A percentile compares a stretch with the other conserved stretches of the same genome.
Evolutionary conservation across 192 early-diverging fungal species (phyloP).

Genomic region (Coemansia sp.): DNA sequence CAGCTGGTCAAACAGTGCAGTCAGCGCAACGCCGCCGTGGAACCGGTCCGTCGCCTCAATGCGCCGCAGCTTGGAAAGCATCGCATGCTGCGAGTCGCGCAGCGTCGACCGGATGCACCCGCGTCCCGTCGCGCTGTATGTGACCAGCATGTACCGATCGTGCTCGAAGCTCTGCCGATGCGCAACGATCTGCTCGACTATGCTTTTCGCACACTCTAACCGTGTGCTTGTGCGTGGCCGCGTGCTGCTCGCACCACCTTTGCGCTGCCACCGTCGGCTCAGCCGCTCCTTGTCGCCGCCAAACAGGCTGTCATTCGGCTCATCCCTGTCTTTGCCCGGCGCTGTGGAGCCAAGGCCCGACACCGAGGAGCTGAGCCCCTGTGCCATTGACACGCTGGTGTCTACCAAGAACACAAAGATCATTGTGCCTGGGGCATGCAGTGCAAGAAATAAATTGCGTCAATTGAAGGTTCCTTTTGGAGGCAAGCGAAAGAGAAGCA

Average conservation of each 20-base stretch:
- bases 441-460: not conserved
- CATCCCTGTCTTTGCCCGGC: constrained; percentile 9
- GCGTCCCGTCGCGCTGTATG: constrained; percentile 55
- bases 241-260: constrained; percentile 6
- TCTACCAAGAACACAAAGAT: constrained; percentile 76
- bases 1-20: constrained; percentile 68
- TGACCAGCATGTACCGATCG: constrained; percentile 76
- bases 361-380: constrained; percentile 39
- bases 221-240: constrained; percentile 31
- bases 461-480: too few species aligned
- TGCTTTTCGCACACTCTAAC: constrained; percentile 71
- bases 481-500: too few species aligned
- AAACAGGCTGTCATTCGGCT: constrained; percentile 39
- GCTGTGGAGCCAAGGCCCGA: constrained; percentile 19
- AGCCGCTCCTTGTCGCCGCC: constrained; percentile 21
- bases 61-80: constrained; percentile 63
- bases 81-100: constrained; percentile 51
- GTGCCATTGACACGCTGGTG: constrained; percentile 81
- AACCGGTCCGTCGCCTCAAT: constrained; percentile 66
- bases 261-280: constrained; percentile 51
- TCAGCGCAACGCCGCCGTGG: constrained; percentile 63
- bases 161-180: constrained; percentile 55
- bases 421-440: constrained; percentile 22
- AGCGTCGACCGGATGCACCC: constrained; percentile 45
- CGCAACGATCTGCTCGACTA: constrained; percentile 69